These are phyloP conservation scores for Fagopyrum homotropicum DNA, from an alignment of 148 eudicot species.

Conservation along the genomic window DNA sequence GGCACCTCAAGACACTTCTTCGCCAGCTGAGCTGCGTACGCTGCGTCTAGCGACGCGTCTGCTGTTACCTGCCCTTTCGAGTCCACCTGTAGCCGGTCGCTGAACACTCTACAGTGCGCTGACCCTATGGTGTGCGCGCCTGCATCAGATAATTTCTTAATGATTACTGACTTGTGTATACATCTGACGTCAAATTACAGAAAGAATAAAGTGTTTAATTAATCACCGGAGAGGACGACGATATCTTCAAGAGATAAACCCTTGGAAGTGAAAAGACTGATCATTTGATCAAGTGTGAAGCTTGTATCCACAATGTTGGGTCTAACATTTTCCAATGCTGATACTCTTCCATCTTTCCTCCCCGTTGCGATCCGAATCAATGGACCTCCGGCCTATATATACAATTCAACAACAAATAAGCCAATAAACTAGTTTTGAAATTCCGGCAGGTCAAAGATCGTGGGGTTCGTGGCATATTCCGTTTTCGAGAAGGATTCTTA, in stretches of 20 bases:
- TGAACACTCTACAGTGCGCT: conserved; percentile 60
- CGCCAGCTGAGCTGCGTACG: conserved; percentile 37
- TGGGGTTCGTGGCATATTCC: too few species aligned
- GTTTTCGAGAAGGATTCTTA: too few species aligned
- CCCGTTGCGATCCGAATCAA: conserved; percentile 48
- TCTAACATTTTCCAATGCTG: conserved; percentile 47
- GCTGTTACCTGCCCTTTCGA: conserved; percentile 43
- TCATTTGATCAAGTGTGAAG: conserved; percentile 58
- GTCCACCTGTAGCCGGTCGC: conserved; percentile 39
- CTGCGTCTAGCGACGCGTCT: conserved; percentile 45
- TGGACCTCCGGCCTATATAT: conserved; percentile 57
- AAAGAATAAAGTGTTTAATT: not conserved
- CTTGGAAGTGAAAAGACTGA: conserved; percentile 37
- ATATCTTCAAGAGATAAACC: conserved; percentile 57
- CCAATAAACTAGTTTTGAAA: not conserved
- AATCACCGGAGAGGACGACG: conserved; percentile 63
- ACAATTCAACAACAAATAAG: not conserved
- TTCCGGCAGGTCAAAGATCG: too few species aligned
- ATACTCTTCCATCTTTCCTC: conserved; percentile 58
- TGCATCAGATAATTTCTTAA: conserved; percentile 16
- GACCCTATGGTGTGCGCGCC: conserved; percentile 81
- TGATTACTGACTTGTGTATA: not conserved
- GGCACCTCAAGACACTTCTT: conserved; percentile 23
- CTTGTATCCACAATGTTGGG: conserved; percentile 66
- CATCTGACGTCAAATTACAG: not conserved